Evolutionary conservation across 768 basidiomycete species (phyloP).

Genomic region (Tylopilus cervinicoccineus): DNA sequence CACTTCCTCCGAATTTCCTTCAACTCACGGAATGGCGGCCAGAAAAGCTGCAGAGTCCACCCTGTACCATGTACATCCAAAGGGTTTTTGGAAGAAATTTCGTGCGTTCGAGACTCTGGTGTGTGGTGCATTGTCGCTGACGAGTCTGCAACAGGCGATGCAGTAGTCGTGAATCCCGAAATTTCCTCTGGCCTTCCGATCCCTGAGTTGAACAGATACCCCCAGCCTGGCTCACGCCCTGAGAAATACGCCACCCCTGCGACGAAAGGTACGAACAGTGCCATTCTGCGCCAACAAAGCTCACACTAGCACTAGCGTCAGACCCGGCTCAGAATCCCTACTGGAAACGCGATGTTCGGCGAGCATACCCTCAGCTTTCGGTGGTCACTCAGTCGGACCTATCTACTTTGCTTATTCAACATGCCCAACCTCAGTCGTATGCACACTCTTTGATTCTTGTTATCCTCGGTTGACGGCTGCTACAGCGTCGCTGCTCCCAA

Average conservation of each 20-base stretch:
- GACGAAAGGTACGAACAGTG: constrained; percentile 60
- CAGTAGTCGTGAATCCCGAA: constrained; percentile 79
- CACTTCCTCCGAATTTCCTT: constrained; percentile 4
- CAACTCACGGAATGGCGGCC: constrained; percentile 54
- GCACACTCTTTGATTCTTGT: constrained; percentile 27
- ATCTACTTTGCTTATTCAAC: constrained; percentile 76
- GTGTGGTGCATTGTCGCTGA: constrained; percentile 2
- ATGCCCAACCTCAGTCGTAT: constrained; percentile 63
- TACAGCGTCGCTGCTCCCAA: constrained; percentile 52
- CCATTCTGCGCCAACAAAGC: not conserved
- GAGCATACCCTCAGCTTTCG: constrained; percentile 89
- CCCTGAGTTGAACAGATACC: constrained; percentile 67
- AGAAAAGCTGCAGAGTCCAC: constrained; percentile 85
- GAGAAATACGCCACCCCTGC: constrained; percentile 87
- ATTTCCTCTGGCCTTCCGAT: constrained; percentile 90
- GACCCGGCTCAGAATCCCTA: constrained; percentile 89
- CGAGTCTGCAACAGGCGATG: constrained; percentile 61
- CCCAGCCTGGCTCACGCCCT: constrained; percentile 83
- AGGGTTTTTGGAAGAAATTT: constrained; percentile 97
- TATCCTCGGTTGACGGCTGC: constrained; percentile 9
- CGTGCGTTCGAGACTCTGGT: constrained; percentile 45
- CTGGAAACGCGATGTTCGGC: constrained; percentile 94
- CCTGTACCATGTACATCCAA: constrained; percentile 82
- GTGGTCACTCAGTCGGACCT: constrained; percentile 83
- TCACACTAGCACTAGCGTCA: constrained; percentile 51